A percentile compares a stretch with the other conserved stretches of the same genome.
phyloP scores from a whole-genome alignment of 106 monocot genomes.

The Dioscorea dumetorum region DNA sequence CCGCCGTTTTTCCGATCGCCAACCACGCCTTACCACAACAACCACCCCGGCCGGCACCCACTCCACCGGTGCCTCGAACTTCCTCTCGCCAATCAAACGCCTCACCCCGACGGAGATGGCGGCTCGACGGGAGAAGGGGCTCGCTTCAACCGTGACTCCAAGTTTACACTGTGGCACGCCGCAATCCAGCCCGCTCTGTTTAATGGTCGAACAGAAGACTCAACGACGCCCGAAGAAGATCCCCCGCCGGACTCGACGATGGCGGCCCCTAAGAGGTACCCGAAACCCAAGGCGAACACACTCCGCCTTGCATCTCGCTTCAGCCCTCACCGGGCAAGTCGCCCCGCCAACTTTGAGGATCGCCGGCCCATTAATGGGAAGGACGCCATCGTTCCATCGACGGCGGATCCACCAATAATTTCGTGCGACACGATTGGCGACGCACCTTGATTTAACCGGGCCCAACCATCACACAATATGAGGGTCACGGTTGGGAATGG shows the following conservation, averaged over 20 bases:
- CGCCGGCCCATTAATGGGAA: not conserved
- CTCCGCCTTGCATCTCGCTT: not conserved
- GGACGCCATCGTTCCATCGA: not conserved
- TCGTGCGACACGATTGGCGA: not conserved
- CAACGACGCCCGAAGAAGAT: too few species aligned
- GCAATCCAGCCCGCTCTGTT: not conserved
- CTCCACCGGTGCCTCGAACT: too few species aligned
- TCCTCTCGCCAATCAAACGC: too few species aligned
- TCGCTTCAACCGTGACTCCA: not conserved
- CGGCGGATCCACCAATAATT: not conserved
- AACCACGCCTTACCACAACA: too few species aligned
- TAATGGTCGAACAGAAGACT: not conserved
- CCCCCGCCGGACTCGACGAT: not conserved
- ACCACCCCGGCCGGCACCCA: too few species aligned
- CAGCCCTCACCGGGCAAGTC: not conserved
- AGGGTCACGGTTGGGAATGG: not conserved
- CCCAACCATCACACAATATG: not conserved
- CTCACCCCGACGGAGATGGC: not conserved
- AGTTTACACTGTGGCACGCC: not conserved
- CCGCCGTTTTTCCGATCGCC: too few species aligned
- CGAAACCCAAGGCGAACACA: too few species aligned
- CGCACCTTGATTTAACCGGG: not conserved
- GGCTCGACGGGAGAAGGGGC: not conserved
- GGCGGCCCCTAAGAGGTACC: not conserved
- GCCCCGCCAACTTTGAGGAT: not conserved